phyloP scores from a whole-genome alignment of 2,329 filamentous ascomycete species.

The Pseudofabraea citricarpa region DNA sequence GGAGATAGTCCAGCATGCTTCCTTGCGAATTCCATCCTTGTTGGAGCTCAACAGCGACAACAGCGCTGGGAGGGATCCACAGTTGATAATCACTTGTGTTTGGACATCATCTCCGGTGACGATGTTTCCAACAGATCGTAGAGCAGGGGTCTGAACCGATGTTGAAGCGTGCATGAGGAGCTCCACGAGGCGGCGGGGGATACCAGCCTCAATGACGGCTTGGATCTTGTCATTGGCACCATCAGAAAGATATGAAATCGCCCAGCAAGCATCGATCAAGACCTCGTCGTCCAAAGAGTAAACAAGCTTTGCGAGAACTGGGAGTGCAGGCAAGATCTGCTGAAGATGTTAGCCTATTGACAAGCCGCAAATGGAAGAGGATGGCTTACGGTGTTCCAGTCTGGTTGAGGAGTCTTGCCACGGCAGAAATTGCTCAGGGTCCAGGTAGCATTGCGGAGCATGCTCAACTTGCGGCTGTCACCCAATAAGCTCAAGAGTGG shows the following conservation, averaged over 20 bases:
- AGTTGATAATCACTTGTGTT: slow-evolving; percentile 99
- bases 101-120: slow-evolving; percentile 98
- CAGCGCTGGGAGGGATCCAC: slow-evolving; percentile 86
- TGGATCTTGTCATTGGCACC: slow-evolving; percentile 99
- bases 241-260: slow-evolving; percentile 96
- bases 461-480: slow-evolving; percentile 97
- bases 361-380: slow-evolving; percentile 4
- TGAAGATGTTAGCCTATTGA: slow-evolving; percentile 23
- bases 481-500: slow-evolving; percentile 85
- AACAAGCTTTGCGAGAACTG: slow-evolving; percentile 92
- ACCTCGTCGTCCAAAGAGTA: slow-evolving; percentile 99
- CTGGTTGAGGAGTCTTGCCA: slow-evolving; percentile 97
- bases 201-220: slow-evolving; percentile 96
- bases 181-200: slow-evolving; percentile 92
- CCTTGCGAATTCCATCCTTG: slow-evolving; percentile 98
- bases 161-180: slow-evolving; percentile 97
- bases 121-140: slow-evolving; percentile 97
- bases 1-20: slow-evolving; percentile 99
- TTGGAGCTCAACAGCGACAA: slow-evolving; percentile 90
- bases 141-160: slow-evolving; percentile 93
- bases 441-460: slow-evolving; percentile 98
- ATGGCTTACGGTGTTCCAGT: slow-evolving; percentile 85
- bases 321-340: slow-evolving; percentile 89
- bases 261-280: slow-evolving; percentile 98
- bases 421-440: slow-evolving; percentile 99